Evolutionary conservation across 495 filamentous ascomycete species (phyloP).

Genomic region (Penicillium fimorum): DNA sequence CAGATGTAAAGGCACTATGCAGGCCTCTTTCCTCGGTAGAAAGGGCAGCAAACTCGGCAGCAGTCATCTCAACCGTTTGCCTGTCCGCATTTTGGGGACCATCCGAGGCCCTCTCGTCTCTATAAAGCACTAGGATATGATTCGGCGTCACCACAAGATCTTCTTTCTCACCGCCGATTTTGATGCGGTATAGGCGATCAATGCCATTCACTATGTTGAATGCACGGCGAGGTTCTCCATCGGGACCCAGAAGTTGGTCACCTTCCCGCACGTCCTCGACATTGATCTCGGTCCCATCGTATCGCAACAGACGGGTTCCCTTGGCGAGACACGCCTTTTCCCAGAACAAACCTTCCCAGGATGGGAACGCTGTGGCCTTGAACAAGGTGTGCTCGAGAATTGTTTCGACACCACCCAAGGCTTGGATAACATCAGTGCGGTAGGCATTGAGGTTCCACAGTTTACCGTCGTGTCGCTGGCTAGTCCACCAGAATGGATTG

Average conservation of each 20-base stretch:
- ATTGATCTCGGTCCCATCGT: slow-evolving; percentile 41
- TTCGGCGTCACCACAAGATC: slow-evolving; percentile 49
- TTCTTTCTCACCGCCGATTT: slow-evolving; percentile 35
- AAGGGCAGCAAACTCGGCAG: slow-evolving; percentile 41
- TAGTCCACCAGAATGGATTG: slow-evolving; percentile 99
- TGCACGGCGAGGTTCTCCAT: slow-evolving; percentile 44
- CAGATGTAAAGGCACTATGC: slow-evolving; percentile 29
- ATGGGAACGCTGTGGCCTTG: slow-evolving; percentile 97
- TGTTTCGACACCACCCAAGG: slow-evolving; percentile 98
- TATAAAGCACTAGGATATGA: slow-evolving; percentile 47
- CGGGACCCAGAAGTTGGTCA: slow-evolving; percentile 47
- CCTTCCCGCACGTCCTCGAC: slow-evolving; percentile 50
- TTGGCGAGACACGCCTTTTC: slow-evolving; percentile 67
- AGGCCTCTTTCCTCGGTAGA: slow-evolving; percentile 25
- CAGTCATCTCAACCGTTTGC: slow-evolving; percentile 41
- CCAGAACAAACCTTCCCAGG: slow-evolving; percentile 99
- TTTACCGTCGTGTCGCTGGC: slow-evolving; percentile 96
- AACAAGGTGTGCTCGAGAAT: slow-evolving; percentile 98
- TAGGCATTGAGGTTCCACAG: slow-evolving; percentile 99
- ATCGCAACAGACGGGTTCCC: slow-evolving; percentile 38
- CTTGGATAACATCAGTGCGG: slow-evolving; percentile 97
- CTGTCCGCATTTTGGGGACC: neutral
- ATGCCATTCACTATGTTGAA: slow-evolving; percentile 48
- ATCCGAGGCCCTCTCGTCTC: slow-evolving; percentile 18
- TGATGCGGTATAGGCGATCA: slow-evolving; percentile 47